Evolutionary conservation across 176 grass and related monocot genomes (phyloP).

Genomic region (sorghum (Sorghum bicolor)): DNA sequence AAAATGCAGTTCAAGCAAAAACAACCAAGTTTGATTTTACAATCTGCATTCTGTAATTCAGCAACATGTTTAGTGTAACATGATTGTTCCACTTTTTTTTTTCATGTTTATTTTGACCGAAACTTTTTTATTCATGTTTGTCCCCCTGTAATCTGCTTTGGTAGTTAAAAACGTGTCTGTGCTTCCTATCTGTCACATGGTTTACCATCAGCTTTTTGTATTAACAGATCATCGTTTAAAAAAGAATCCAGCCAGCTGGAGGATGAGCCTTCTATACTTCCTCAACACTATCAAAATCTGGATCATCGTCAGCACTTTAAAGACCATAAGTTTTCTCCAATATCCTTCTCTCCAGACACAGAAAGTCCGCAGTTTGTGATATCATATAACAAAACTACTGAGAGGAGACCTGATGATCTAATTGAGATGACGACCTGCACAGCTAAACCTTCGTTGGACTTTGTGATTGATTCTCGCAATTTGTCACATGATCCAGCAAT

Average conservation of each 20-base stretch:
- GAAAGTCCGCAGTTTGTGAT: slow-evolving; percentile 50
- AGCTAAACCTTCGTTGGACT: slow-evolving; percentile 49
- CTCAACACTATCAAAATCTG: slow-evolving; percentile 35
- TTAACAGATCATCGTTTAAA: slow-evolving; percentile 48
- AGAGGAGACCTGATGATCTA: slow-evolving; percentile 35
- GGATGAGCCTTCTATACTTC: slow-evolving; percentile 43
- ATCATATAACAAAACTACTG: slow-evolving; percentile 55
- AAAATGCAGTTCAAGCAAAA: slow-evolving; percentile 3
- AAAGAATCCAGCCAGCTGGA: slow-evolving; percentile 39
- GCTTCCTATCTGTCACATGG: not conserved
- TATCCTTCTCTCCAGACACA: slow-evolving; percentile 42
- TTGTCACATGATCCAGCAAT: slow-evolving; percentile 19
- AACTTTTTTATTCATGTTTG: slow-evolving; percentile 21
- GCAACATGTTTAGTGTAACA: not conserved
- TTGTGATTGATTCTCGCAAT: slow-evolving; percentile 32
- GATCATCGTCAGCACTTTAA: slow-evolving; percentile 36
- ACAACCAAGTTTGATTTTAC: not conserved
- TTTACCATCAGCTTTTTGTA: not conserved
- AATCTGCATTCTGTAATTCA: not conserved
- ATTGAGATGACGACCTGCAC: slow-evolving; percentile 39
- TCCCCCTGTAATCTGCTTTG: slow-evolving; percentile 1
- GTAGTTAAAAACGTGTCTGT: not conserved
- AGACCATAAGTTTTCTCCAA: slow-evolving; percentile 39
- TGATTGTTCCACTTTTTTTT: slow-evolving; percentile 17
- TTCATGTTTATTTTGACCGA: too few species aligned